These are phyloP conservation scores for Suillus bovinus DNA, from an alignment of 768 basidiomycete species.

Conservation along the genomic window DNA sequence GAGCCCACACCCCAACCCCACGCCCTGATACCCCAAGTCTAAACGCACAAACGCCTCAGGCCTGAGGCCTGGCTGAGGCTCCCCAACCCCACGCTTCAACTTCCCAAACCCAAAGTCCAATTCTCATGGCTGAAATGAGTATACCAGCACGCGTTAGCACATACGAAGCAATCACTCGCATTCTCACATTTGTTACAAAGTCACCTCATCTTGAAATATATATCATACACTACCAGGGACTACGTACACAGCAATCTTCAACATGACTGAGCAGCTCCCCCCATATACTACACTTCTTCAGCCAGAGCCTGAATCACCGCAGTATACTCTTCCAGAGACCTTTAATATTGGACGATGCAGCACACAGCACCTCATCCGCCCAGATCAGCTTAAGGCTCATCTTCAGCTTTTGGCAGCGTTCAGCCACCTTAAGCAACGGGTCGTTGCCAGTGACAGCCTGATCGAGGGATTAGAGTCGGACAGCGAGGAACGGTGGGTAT, in stretches of 20 bases:
- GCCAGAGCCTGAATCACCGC: constrained; percentile 9
- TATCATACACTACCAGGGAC: not conserved
- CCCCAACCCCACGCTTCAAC: too few relatives aligned
- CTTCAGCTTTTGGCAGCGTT: constrained; percentile 31
- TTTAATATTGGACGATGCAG: constrained; percentile 15
- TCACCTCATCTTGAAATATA: too few relatives aligned
- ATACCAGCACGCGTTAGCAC: too few relatives aligned
- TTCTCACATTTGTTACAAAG: too few relatives aligned
- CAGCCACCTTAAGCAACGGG: constrained; percentile 19
- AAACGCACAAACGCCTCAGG: too few relatives aligned
- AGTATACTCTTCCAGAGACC: constrained; percentile 18
- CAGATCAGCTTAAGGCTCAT: constrained; percentile 31
- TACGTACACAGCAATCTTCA: not conserved
- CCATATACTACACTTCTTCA: constrained; percentile 57
- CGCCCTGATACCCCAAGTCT: too few relatives aligned
- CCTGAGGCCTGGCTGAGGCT: too few relatives aligned
- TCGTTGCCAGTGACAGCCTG: constrained; percentile 19
- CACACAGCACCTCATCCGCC: constrained; percentile 18
- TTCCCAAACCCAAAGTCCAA: too few relatives aligned
- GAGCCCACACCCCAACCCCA: too few relatives aligned
- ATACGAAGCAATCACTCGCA: too few relatives aligned
- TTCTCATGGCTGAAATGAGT: too few relatives aligned
- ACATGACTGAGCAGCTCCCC: constrained; percentile 65
- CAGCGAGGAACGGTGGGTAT: constrained; percentile 35
- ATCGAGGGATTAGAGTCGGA: constrained; percentile 24